Evolutionary conservation across 768 basidiomycete species (phyloP), one percentile per base, ranked within the genome.

Genomic region (Amanita molliuscula): DNA sequence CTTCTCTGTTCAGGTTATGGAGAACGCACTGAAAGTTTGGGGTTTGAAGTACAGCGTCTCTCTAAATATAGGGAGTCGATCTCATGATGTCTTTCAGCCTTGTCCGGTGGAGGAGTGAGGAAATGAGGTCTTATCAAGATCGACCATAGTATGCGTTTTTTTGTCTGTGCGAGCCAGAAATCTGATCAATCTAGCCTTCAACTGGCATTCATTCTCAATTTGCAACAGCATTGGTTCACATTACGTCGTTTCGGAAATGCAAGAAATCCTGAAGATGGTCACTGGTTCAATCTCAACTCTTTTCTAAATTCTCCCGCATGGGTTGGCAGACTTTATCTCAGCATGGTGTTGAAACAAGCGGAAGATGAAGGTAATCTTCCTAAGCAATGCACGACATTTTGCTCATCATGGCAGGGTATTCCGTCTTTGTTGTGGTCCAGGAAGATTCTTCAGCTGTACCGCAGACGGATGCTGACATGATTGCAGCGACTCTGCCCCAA

Each of bases 241-340:
- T 70, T 91, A 28, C 81, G 89, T 40, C 79, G 86, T 16, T 94
- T 94, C 59, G 89, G 88, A 16, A 61, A 58, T 47, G 70, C 75
- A 13, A 53, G 63, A 25, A 76, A 79, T 59, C 62, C 64, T 13
- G 78, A 71, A 28, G 67, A 71, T 46, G 82, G 78, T 10, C 81
- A 88, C 62, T 93, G 90, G 90, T 92, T 88, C 67, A 91, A 94
- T 62, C 72, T 95, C 8, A 86, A 94, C 60, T 93, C 91, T 7
- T 82, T 76, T 55, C 67, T 83, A 11, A 54, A 70, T 29, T 61
- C 65, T 4, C 91, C 93, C 7, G 81, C 91, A 62, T 90, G 89
- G 87, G 77, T 96, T 26, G 75, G 86, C 25, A 84, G 79, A 56
- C 76, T 82, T 1, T 93, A 91, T 66, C 77, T 96, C 3, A 79